These are phyloP conservation scores for Phytophthora sp. DNA, from an alignment of 352 stramenopile genomes.

Conservation along the genomic window DNA sequence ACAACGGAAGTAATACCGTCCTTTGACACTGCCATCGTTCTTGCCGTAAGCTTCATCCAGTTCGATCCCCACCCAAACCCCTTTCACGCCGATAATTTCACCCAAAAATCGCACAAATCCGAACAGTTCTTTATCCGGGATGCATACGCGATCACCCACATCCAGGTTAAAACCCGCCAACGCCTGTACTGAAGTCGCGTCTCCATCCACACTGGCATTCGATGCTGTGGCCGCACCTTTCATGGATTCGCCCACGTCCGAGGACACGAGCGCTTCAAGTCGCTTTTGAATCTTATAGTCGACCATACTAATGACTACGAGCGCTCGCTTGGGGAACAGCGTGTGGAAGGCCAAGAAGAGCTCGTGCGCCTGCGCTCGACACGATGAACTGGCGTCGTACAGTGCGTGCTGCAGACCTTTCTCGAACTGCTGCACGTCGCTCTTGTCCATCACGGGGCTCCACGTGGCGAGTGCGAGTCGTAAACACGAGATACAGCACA, in stretches of 20 bases:
- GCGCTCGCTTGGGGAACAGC: slow-evolving; percentile 79
- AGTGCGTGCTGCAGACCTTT: slow-evolving; percentile 72
- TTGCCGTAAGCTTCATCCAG: slow-evolving; percentile 80
- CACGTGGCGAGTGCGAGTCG: slow-evolving; percentile 58
- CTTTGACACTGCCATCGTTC: slow-evolving; percentile 87
- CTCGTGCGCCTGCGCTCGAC: slow-evolving; percentile 67
- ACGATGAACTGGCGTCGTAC: slow-evolving; percentile 82
- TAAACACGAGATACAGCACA: slow-evolving; percentile 74
- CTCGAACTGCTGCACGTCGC: slow-evolving; percentile 82
- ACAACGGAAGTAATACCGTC: slow-evolving; percentile 80
- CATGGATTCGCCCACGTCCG: slow-evolving; percentile 32
- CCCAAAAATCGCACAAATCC: slow-evolving; percentile 81
- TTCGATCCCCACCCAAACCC: slow-evolving; percentile 79
- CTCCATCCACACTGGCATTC: slow-evolving; percentile 66
- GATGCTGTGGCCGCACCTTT: slow-evolving; percentile 39
- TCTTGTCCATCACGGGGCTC: slow-evolving; percentile 81
- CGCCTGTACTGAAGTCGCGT: slow-evolving; percentile 30
- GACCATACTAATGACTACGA: slow-evolving; percentile 65
- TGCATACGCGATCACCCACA: slow-evolving; percentile 79
- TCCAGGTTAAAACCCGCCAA: slow-evolving; percentile 54
- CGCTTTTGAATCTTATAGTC: slow-evolving; percentile 88
- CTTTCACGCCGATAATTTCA: slow-evolving; percentile 74
- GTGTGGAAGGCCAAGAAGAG: slow-evolving; percentile 77
- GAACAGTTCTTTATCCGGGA: slow-evolving; percentile 87
- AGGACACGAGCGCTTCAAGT: slow-evolving; percentile 65